These are phyloP conservation scores for Boletus vinaceobasis DNA, from an alignment of 768 basidiomycete species.

Conservation along the genomic window DNA sequence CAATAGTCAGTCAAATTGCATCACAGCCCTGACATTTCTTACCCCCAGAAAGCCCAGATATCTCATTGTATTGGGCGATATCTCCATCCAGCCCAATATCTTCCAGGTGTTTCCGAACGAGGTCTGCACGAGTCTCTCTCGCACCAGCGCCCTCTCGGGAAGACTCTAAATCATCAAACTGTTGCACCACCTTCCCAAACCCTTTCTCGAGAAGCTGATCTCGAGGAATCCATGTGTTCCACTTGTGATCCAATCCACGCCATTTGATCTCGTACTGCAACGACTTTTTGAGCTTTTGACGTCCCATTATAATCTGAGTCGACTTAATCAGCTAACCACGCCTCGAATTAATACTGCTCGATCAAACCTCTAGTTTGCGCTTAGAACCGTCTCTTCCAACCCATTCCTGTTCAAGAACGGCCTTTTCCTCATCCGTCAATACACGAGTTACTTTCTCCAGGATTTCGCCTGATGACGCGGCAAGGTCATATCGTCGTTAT, in stretches of 20 bases:
- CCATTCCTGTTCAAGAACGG: constrained; percentile 77
- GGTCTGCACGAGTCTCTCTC: constrained; percentile 75
- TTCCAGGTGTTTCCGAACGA: constrained; percentile 89
- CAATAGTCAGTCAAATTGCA: constrained; percentile 10
- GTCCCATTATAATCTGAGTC: constrained; percentile 76
- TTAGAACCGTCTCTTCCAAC: constrained; percentile 87
- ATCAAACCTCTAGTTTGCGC: constrained; percentile 81
- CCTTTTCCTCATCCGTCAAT: constrained; percentile 85
- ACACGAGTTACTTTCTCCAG: constrained; percentile 88
- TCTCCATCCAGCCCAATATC: constrained; percentile 96
- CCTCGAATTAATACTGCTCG: constrained; percentile 7
- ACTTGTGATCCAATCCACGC: constrained; percentile 78
- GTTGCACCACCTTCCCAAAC: constrained; percentile 84
- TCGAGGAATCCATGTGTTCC: constrained; percentile 89
- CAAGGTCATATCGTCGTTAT: constrained; percentile 7
- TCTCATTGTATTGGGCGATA: constrained; percentile 98
- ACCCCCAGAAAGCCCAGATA: constrained; percentile 91
- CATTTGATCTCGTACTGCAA: constrained; percentile 93
- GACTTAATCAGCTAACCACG: constrained; percentile 15
- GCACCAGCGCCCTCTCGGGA: constrained; percentile 93
- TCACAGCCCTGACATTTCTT: constrained; percentile 20
- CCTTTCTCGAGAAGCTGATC: constrained; percentile 84
- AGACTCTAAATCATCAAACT: constrained; percentile 95
- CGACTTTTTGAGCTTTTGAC: constrained; percentile 95
- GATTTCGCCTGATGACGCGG: constrained; percentile 61